Base-by-base conservation (phyloP, 1,284 basidiomycete genomes). In the Fomes fomentarius region DNA sequence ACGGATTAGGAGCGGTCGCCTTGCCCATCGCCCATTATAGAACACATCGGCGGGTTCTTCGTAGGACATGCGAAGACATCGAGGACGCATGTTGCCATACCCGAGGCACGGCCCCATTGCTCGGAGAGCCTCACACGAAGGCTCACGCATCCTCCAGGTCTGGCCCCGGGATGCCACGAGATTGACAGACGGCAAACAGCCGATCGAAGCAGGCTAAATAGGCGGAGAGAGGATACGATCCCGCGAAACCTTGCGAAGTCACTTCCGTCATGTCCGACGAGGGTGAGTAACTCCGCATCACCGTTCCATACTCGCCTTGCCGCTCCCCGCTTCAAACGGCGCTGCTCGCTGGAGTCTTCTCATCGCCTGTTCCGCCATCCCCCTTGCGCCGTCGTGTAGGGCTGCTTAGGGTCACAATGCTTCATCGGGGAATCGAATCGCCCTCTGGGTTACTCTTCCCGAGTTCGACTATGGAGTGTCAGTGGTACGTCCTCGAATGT, bases 171-270 rank as follows among this genome's bases (percentile, higher is more conserved):
- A 35, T 14, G 39, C 56, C 56, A 55, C 56, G 56, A 48, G 59
- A 56, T 43, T 40, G 56, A 55, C 50, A 17, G 9, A 26, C 45
- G 44, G 50, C 53, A 57, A 51, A 42, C 51, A 28, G 55, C 58
- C 49, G 39, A 45, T 43, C 53, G 49, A 53, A 56, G 52, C 57
- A 48, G 45, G 41, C 50, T 38, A 26, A 47, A 42, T 30, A 47
- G 39, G 41, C 31, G 48, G 43, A 34, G 47, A 12, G 50, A 21
- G 21, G 14, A n/a, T 11, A 19, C 38, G n/a, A 25, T 50, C 46
- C 59, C 59, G 59, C 58, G 58, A 60, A 52, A 25, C 48, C 52
- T 47, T 50, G 47, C n/a, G 47, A 25, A 47, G 46, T 53, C 56
- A 43, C 46, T 51, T 46, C 59, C 53, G 56, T 57, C 56, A 50